Evolutionary conservation across 257 asterid species (phyloP), one percentile per base, ranked within the genome.

Genomic region (Gynochthodes officinalis): DNA sequence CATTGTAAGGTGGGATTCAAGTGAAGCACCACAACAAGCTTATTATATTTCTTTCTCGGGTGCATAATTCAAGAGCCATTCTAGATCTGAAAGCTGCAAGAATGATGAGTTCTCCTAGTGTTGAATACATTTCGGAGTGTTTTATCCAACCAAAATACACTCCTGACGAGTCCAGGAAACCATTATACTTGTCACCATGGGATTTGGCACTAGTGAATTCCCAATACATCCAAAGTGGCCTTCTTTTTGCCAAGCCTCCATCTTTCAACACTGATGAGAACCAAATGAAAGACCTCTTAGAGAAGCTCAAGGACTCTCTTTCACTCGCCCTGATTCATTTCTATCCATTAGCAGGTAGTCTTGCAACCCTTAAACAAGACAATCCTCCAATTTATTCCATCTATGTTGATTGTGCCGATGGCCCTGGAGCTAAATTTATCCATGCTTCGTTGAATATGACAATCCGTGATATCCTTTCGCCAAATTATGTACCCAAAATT

Each of bases 261-360:
- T 44, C 57, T 40, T 72, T 44, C 13, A 18, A 53, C 43, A 15
- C 53, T 13, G 39, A 33, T 10, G 28, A 61, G 23, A 25, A 28
- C n/a, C 27, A 40, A 5, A 32, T 21, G 21, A 7, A 40, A 23
- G 25, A 64, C 28, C 23, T 49, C 54, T n/a, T 40, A 7, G 25
- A 18, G 42, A 43, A 58, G 16, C 35, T 71, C 10, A 71, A 71
- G 4, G 28, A 80, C 30, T 80, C 68, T 77, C 87, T 89, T n/a
- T 79, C 68, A 76, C 85, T 89, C 46, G 48, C 88, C 0, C 82
- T 89, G 5, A 62, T 59, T 67, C 81, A 74, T 83, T 88, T 84
- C 16, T 85, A 89, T 32, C 86, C 82, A 0, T 86, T 86, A 33
- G 84, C 82, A 19, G 95, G 90, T 50, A 89, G 88, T 66, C 42